Evolutionary conservation across 768 basidiomycete genomes (phyloP).

Genomic region (Botryobasidium botryosum): DNA sequence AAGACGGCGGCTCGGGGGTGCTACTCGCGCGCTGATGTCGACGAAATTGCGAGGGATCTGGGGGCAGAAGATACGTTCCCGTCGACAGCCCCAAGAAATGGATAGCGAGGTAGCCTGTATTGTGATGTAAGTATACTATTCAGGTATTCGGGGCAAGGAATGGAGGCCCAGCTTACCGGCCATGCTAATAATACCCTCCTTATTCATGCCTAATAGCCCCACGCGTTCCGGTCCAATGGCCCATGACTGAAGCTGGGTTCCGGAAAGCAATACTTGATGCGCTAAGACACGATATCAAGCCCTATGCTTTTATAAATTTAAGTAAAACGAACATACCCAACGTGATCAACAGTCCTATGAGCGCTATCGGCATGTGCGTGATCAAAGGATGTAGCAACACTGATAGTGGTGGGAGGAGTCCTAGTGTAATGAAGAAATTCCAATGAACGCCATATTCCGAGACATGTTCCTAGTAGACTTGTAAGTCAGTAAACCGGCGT

Average conservation of each 20-base stretch:
- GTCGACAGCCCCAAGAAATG: constrained; percentile 72
- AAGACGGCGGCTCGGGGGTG: neutral
- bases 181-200: constrained; percentile 78
- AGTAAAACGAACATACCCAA: constrained; percentile 20
- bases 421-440: constrained; percentile 97
- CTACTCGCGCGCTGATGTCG: constrained; percentile 23
- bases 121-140: neutral
- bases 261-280: constrained; percentile 51
- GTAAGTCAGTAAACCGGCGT: neutral
- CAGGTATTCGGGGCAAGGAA: neutral
- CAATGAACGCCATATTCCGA: constrained; percentile 95
- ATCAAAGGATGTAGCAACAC: constrained; percentile 53
- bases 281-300: too few relatives aligned
- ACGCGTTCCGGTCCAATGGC: constrained; percentile 47
- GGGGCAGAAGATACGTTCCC: constrained; percentile 67
- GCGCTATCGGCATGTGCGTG: constrained; percentile 34
- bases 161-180: constrained; percentile 32
- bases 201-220: constrained; percentile 59
- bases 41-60: constrained; percentile 55
- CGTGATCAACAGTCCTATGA: constrained; percentile 45
- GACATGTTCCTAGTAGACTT: constrained; percentile 90
- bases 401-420: constrained; percentile 57
- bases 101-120: constrained; percentile 71
- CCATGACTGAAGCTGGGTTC: constrained; percentile 39
- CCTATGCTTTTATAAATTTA: too few relatives aligned